phyloP scores from a whole-genome alignment of 2,329 filamentous ascomycete genomes.

The Fusarium devonianum region DNA sequence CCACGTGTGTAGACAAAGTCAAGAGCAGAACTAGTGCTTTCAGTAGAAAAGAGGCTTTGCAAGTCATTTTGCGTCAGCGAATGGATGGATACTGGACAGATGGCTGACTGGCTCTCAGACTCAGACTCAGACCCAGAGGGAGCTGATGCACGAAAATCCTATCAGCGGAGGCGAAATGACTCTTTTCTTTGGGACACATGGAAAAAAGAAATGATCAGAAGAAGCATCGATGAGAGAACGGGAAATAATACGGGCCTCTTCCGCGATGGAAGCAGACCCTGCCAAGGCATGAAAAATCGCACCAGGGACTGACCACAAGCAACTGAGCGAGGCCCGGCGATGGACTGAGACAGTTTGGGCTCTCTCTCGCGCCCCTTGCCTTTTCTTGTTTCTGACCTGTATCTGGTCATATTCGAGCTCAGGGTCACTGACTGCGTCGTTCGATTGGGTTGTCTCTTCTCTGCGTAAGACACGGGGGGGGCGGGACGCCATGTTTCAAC shows the following conservation, averaged over 20 bases:
- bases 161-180: constrained; percentile 22
- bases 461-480: not conserved
- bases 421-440: not conserved
- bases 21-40: not conserved
- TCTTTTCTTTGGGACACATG: constrained; percentile 4
- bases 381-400: not conserved
- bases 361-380: constrained; percentile 19
- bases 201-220: constrained; percentile 2
- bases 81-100: not conserved
- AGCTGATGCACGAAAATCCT: constrained; percentile 17
- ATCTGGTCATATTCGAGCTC: not conserved
- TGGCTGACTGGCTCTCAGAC: not conserved
- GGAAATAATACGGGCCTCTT: constrained; percentile 11
- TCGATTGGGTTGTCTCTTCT: not conserved
- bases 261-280: not conserved
- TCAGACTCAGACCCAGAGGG: too few relatives aligned
- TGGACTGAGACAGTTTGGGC: not conserved
- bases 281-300: not conserved
- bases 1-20: not conserved
- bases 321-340: not conserved
- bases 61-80: not conserved
- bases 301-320: not conserved
- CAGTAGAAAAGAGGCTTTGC: not conserved
- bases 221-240: not conserved
- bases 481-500: constrained; percentile 27